Evolutionary conservation across 345 rosid genomes (phyloP).

Genomic region (Eucalyptus marginata): DNA sequence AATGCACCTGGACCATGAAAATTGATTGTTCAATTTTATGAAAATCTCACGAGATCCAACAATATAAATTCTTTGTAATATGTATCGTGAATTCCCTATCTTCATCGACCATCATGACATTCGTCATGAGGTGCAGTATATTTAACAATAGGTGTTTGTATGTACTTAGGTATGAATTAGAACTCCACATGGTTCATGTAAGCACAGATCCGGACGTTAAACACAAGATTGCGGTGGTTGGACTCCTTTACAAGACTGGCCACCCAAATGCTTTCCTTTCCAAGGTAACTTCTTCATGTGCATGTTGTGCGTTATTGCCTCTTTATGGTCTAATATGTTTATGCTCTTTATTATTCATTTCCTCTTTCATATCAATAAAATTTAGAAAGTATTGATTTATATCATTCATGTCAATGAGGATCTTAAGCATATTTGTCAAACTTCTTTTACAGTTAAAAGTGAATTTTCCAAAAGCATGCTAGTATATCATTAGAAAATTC

Average conservation of each 20-base stretch:
- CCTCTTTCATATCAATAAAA: not conserved
- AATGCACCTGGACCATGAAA: not conserved
- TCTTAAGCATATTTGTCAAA: not conserved
- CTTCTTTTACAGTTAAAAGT: not conserved
- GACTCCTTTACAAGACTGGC: slow-evolving; percentile 39
- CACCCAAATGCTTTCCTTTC: slow-evolving; percentile 41
- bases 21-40: not conserved
- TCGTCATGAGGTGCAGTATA: not conserved
- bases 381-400: not conserved
- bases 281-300: slow-evolving; percentile 10
- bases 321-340: not conserved
- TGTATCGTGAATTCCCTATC: not conserved
- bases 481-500: not conserved
- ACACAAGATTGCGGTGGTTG: slow-evolving; percentile 32
- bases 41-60: not conserved
- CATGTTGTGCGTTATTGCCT: not conserved
- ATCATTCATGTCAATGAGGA: not conserved
- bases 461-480: rapidly evolving
- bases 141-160: not conserved
- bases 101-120: not conserved
- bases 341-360: not conserved
- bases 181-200: slow-evolving; percentile 65
- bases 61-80: not conserved
- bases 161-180: slow-evolving; percentile 39
- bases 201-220: slow-evolving; percentile 23